Conservation (phyloP, 179 eudicot species). For the Vitellaria paradoxa region DNA sequence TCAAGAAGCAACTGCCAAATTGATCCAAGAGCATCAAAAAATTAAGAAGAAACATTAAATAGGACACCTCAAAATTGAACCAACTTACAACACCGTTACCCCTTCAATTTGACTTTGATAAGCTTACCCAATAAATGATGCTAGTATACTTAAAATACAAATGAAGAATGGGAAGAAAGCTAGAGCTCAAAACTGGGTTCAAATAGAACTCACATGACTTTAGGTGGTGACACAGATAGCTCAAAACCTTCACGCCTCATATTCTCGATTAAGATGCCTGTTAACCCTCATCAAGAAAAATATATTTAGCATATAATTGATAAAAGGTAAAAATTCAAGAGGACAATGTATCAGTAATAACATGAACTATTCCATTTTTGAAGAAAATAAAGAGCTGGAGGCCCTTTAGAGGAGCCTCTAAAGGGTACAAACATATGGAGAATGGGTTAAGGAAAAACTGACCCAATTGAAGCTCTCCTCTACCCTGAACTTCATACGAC, state of each 20-base stretch:
- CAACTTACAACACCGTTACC: neutral
- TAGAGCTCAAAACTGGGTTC: neutral
- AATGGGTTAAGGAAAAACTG: slow-evolving; percentile 19
- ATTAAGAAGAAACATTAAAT: neutral
- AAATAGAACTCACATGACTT: slow-evolving; percentile 76
- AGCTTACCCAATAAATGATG: neutral
- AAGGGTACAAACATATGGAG: neutral
- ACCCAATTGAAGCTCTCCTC: slow-evolving; percentile 99
- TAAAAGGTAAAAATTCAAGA: neutral
- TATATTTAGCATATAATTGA: neutral
- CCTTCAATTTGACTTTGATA: neutral
- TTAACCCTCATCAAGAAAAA: slow-evolving; percentile 9
- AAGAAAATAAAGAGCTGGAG: neutral
- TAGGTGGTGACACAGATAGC: slow-evolving; percentile 95
- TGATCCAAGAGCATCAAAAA: neutral
- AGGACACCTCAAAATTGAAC: neutral
- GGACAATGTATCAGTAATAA: neutral
- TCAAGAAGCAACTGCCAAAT: neutral
- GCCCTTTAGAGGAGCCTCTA: neutral
- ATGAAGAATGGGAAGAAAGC: neutral
- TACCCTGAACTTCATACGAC: slow-evolving; percentile 95
- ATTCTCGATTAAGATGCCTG: slow-evolving; percentile 96
- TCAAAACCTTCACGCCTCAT: slow-evolving; percentile 99
- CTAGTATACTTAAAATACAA: neutral
- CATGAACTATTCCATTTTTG: neutral